These are phyloP conservation scores for Entomophthora muscae DNA, from an alignment of 371 early-diverging fungal species.

Conservation along the genomic window DNA sequence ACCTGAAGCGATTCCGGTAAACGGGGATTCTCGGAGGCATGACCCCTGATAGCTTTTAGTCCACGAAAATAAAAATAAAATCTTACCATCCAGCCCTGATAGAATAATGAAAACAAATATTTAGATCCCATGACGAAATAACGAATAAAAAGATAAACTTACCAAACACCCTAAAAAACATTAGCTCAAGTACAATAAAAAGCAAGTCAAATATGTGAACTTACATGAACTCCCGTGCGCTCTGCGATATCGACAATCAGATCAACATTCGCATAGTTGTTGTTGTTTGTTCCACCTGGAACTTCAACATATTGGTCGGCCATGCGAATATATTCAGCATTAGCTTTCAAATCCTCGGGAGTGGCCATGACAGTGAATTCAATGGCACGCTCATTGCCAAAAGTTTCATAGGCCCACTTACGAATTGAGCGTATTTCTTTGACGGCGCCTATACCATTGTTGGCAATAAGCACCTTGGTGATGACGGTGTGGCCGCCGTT, in stretches of 20 bases:
- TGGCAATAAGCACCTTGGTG: constrained; percentile 88
- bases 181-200: not conserved
- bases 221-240: constrained; percentile 74
- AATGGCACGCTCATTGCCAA: too few relatives aligned
- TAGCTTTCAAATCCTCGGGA: constrained; percentile 87
- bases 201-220: too few relatives aligned
- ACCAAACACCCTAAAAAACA: constrained; percentile 36
- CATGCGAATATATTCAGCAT: too few relatives aligned
- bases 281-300: too few relatives aligned
- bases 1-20: constrained; percentile 79
- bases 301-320: too few relatives aligned
- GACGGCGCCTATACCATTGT: too few relatives aligned
- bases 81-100: constrained; percentile 24
- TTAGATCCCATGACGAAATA: not conserved
- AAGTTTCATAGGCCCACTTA: too few relatives aligned
- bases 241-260: constrained; percentile 95
- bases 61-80: not conserved
- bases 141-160: constrained; percentile 14
- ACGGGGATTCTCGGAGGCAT: constrained; percentile 95
- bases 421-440: too few relatives aligned
- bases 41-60: constrained; percentile 79
- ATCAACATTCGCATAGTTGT: constrained; percentile 96
- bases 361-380: constrained; percentile 98
- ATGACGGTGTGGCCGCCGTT: too few relatives aligned
- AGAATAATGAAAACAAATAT: constrained; percentile 1